Evolutionary conservation across 1,284 basidiomycete species (phyloP).

Genomic region (Thecaphora thlaspeos): DNA sequence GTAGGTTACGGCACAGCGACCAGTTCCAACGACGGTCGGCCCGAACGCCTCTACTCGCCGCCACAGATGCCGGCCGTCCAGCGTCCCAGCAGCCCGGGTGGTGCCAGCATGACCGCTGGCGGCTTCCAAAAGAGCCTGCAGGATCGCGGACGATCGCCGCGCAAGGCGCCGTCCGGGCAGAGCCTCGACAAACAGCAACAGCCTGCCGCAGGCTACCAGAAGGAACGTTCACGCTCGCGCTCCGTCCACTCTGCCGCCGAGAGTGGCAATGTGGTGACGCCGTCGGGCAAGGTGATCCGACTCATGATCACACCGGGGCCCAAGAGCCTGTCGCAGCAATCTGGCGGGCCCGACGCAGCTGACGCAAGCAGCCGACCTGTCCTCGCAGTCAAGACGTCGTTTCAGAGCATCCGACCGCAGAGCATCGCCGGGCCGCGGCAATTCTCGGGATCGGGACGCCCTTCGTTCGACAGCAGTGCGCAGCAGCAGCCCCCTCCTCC

Average conservation of each 20-base stretch:
- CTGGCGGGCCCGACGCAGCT: conserved; percentile 4
- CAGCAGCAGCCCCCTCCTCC: no score
- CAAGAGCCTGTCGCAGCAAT: conserved; percentile 22
- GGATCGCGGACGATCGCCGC: conserved; percentile 21
- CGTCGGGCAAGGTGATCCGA: not conserved
- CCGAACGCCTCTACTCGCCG: conserved; percentile 9
- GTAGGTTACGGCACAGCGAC: conserved; percentile 41
- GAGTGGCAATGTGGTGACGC: no score
- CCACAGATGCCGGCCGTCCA: conserved; percentile 8
- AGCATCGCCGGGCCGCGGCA: conserved; percentile 20
- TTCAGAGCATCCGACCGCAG: conserved; percentile 1
- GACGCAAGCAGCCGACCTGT: conserved; percentile 1
- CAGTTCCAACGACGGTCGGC: conserved; percentile 45
- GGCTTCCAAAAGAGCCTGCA: conserved; percentile 26
- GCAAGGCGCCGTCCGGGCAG: conserved; percentile 8
- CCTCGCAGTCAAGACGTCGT: conserved; percentile 3
- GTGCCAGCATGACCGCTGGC: conserved; percentile 28
- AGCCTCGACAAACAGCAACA: not conserved
- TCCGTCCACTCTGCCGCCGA: conserved; percentile 17
- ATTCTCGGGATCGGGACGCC: conserved; percentile 10
- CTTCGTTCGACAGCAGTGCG: conserved; percentile 3
- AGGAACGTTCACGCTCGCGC: not conserved
- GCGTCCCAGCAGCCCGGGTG: conserved; percentile 16
- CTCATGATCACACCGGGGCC: conserved; percentile 25
- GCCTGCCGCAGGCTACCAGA: no score